Base-by-base conservation (phyloP, 768 basidiomycete species). In the Calocera viscosa region DNA sequence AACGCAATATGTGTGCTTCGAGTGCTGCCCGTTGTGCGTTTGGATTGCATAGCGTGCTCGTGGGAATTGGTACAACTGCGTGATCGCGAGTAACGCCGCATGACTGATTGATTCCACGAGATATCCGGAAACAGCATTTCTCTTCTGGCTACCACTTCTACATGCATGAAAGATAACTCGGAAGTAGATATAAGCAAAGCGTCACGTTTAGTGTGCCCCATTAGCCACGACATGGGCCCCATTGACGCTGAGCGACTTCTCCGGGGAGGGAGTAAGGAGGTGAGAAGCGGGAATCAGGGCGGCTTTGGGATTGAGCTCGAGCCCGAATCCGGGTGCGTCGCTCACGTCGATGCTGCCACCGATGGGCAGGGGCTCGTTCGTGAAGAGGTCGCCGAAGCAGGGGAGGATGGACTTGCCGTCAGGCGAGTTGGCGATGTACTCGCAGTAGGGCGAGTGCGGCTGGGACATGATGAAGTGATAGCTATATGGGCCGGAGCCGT, bases 401-500 rank as follows among this genome's bases (percentile, higher is more conserved):
- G 80, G 80, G 40, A 69, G 71, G 67, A 80, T 73, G 12, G 74
- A 73, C 65, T 74, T 77, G 38, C 79, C 80, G 68, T 80, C 80
- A 1, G 79, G 75, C 0, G 77, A 74, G 73, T 79, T 80, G 71
- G 77, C 77, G 68, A 74, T 72, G 69, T 73, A 70, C 69, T 73
- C 69, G 68, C 69, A 67, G 73, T 77, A 78, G 22, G 74, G 73
- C 12, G 72, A 71, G 70, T 77, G 74, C 35, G 76, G 71, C 72
- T 81, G 80, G 17, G 75, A 74, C 71, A 80, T 77, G 71, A 79
- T 79, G 39, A 79, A 79, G 68, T 79, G 78, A 74, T 80, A 80
- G 53, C 76, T 79, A 74, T 82, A 82, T 28, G 79, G 78, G 12
- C 81, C 80, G 14, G 77, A 78, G 34, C 80, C 81, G 71, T 81